These are phyloP conservation scores for Alternaria conjuncta DNA, from an alignment of 2,329 filamentous ascomycete species.

Conservation along the genomic window DNA sequence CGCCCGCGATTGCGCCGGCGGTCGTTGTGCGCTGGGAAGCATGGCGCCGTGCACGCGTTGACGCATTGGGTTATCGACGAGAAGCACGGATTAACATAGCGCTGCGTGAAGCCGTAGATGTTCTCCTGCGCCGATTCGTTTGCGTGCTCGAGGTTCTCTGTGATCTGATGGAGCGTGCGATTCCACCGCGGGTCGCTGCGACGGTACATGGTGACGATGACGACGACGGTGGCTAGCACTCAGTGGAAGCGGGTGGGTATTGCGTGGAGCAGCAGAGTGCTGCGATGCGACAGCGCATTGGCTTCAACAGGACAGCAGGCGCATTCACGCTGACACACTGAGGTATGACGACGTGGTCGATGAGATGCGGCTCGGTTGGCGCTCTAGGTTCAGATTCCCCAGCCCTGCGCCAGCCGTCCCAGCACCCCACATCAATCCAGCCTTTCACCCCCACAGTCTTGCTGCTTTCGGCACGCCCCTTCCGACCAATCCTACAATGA, in stretches of 20 bases:
- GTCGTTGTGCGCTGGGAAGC: constrained; percentile 77
- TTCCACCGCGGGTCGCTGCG: constrained; percentile 82
- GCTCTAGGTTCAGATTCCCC: neutral
- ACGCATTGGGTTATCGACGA: constrained; percentile 69
- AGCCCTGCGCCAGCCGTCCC: constrained; percentile 4
- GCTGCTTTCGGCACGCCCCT: constrained; percentile 1
- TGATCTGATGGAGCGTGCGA: constrained; percentile 91
- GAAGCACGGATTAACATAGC: constrained; percentile 83
- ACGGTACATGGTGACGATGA: constrained; percentile 63
- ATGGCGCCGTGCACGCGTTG: constrained; percentile 71
- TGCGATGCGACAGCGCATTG: constrained; percentile 36
- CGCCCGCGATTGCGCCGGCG: constrained; percentile 71
- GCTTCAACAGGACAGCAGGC: constrained; percentile 7
- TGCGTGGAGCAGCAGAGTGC: constrained; percentile 23
- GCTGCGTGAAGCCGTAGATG: constrained; percentile 86
- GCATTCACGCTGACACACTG: constrained; percentile 3
- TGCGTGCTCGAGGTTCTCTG: constrained; percentile 86
- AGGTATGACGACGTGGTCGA: constrained; percentile 13
- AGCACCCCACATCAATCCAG: constrained; percentile 23
- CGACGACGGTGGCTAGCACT: constrained; percentile 4
- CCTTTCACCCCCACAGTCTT: constrained; percentile 9
- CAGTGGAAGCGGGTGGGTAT: constrained; percentile 13
- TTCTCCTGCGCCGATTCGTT: constrained; percentile 91
- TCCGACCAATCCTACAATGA: neutral
- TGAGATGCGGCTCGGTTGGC: constrained; percentile 14